Evolutionary conservation across 805 yeast genomes (phyloP), one percentile per base, ranked within the genome.

Genomic region (Kodamaea neixiangensis): DNA sequence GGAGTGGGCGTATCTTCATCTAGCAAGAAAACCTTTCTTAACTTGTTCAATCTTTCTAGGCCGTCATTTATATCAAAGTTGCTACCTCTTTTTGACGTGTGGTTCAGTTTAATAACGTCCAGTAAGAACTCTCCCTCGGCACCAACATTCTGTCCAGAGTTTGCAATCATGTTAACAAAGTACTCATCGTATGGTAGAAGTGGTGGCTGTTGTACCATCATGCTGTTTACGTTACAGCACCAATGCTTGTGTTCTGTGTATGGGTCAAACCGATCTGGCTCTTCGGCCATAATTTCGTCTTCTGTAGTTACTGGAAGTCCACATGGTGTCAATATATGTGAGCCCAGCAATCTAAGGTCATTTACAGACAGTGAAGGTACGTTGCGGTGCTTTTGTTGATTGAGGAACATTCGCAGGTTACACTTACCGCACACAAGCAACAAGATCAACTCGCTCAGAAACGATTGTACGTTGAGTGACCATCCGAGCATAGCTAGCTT

Each of bases 401-500:
- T 56, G 25, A 73, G 47, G 48, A 69, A 69, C 11, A 69, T 55
- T 42, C 75, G 58, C 43, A 64, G 64, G 55, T 73, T 72, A 53
- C 79, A 74, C 50, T 65, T 65, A 22, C 59, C 46, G 55, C 78
- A 73, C n/a, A 62, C 64, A 35, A 73, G 55, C 11, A 71, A 56
- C 5, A 72, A 56, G 3, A 72, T 64, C 15, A 64, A 44, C 13
- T 63, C 59, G 20, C 58, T 42, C 5, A 64, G 54, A 53, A 65
- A 66, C 2, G 63, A 54, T 54, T 70, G 76, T 5, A 67, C 62
- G 29, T 66, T 53, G 39, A 74, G 56, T 13, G 58, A 58, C 78
- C 78, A 74, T 5, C 77, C 77, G 47, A 64, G 53, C 20, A 65
- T 54, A 4, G 76, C 72, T n/a, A 72, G 46, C n/a, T 58, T 48